Percentiles rank a stretch among this genome's conserved stretches.
phyloP scores from a whole-genome alignment of 805 yeast genomes.

The Kluyveromyces dobzhanskii region DNA sequence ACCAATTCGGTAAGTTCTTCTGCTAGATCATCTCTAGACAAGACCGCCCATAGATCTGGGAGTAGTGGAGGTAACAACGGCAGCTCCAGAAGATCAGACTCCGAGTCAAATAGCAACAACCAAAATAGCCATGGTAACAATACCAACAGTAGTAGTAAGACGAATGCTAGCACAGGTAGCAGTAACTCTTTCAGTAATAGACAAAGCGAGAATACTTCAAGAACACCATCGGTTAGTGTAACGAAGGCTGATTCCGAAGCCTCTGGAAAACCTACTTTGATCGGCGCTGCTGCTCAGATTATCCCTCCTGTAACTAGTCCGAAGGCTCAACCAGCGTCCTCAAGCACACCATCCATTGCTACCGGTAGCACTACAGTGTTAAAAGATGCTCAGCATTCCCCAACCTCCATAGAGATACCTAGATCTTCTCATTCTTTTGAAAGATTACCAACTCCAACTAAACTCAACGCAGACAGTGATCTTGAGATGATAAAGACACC shows the following conservation, averaged over 20 bases:
- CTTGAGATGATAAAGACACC: conserved; percentile 80
- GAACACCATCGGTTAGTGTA: conserved; percentile 13
- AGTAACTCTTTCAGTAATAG: not conserved
- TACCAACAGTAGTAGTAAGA: not conserved
- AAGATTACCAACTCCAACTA: conserved; percentile 51
- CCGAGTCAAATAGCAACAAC: not conserved
- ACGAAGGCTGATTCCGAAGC: conserved; percentile 9
- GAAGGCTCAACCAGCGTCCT: conserved; percentile 9
- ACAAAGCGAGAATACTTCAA: not conserved
- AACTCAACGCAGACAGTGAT: conserved; percentile 48
- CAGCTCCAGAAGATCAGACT: conserved; percentile 1
- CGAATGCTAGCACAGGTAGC: not conserved
- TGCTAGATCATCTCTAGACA: conserved; percentile 9
- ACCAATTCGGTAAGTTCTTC: conserved; percentile 10
- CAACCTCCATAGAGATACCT: conserved; percentile 28
- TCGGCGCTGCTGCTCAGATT: conserved; percentile 22
- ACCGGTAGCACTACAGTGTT: conserved; percentile 10
- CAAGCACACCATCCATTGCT: conserved; percentile 7
- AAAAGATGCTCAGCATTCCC: conserved; percentile 14
- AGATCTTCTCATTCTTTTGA: conserved; percentile 45
- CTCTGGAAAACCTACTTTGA: conserved; percentile 16
- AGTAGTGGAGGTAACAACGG: not conserved
- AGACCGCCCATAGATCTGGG: not conserved
- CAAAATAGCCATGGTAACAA: not conserved
- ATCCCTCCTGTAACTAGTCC: conserved; percentile 14